Evolutionary conservation across 768 basidiomycete species (phyloP).

Genomic region (Termitomyces sp.): DNA sequence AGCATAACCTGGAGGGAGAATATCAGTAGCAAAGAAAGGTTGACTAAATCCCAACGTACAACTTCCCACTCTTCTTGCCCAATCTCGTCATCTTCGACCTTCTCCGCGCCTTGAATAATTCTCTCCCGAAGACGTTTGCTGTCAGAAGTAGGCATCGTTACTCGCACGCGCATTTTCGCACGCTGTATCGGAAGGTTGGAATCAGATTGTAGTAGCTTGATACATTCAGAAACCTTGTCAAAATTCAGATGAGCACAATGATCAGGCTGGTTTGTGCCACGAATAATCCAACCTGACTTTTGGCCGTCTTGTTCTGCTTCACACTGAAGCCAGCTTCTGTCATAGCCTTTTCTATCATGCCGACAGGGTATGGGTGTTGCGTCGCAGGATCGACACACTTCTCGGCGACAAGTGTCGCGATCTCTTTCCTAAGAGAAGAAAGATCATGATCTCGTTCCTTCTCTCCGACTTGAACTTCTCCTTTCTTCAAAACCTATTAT

Average conservation of each 20-base stretch:
- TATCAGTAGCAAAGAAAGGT: neutral
- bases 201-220: slow-evolving; percentile 74
- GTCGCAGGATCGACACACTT: slow-evolving; percentile 94
- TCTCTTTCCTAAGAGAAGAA: slow-evolving; percentile 74
- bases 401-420: slow-evolving; percentile 90
- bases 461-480: slow-evolving; percentile 94
- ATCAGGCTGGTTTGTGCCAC: neutral
- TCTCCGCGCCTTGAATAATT: slow-evolving; percentile 69
- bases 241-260: neutral
- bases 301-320: slow-evolving; percentile 83
- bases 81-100: slow-evolving; percentile 77
- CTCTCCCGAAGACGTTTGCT: slow-evolving; percentile 64
- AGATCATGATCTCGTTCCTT: slow-evolving; percentile 95
- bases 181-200: slow-evolving; percentile 90
- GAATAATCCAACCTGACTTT: slow-evolving; percentile 67
- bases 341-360: slow-evolving; percentile 98
- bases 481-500: slow-evolving; percentile 86
- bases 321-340: slow-evolving; percentile 90
- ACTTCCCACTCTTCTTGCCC: slow-evolving; percentile 77
- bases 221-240: slow-evolving; percentile 77
- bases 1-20: slow-evolving; percentile 60
- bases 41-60: slow-evolving; percentile 41
- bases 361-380: slow-evolving; percentile 84
- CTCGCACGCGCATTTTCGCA: slow-evolving; percentile 86
- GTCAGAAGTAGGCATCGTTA: slow-evolving; percentile 65